Evolutionary conservation across 192 early-diverging fungal genomes (phyloP).

Genomic region (Umbelopsis sp.): DNA sequence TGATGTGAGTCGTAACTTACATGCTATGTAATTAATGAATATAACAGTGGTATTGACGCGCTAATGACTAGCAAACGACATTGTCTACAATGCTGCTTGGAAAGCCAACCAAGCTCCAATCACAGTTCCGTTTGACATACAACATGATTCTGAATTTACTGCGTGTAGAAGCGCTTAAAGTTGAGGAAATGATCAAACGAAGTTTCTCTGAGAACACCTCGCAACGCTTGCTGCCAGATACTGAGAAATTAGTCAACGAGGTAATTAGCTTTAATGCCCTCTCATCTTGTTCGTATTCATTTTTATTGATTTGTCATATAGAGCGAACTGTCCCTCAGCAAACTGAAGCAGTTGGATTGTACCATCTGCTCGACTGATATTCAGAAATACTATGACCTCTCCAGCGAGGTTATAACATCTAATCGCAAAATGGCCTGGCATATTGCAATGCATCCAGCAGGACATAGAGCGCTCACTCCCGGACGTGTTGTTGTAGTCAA

Average conservation of each 20-base stretch:
- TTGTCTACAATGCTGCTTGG: constrained; percentile 87
- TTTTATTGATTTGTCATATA: constrained; percentile 23
- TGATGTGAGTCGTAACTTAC: constrained; percentile 34
- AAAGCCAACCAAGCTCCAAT: constrained; percentile 85
- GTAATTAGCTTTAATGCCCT: constrained; percentile 28
- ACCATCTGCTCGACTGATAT: constrained; percentile 82
- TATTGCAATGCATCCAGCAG: constrained; percentile 57
- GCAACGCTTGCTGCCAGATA: constrained; percentile 88
- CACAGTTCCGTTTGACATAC: constrained; percentile 96
- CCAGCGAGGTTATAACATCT: constrained; percentile 53
- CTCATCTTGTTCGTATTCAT: too few relatives aligned
- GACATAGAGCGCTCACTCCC: constrained; percentile 62
- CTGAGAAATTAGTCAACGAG: constrained; percentile 70
- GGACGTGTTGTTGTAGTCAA: constrained; percentile 85
- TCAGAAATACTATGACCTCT: constrained; percentile 69
- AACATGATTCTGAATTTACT: constrained; percentile 98
- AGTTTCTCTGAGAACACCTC: constrained; percentile 90
- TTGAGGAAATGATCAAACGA: constrained; percentile 98
- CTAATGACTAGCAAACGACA: constrained; percentile 35
- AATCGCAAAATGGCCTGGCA: constrained; percentile 59
- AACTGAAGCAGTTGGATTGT: constrained; percentile 71
- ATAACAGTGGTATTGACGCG: background rate
- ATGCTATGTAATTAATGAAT: background rate
- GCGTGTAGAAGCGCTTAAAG: constrained; percentile 90
- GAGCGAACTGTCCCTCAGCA: constrained; percentile 63